These are phyloP conservation scores for Vigna radiata DNA, from an alignment of 306 rosid genomes.

Conservation along the genomic window DNA sequence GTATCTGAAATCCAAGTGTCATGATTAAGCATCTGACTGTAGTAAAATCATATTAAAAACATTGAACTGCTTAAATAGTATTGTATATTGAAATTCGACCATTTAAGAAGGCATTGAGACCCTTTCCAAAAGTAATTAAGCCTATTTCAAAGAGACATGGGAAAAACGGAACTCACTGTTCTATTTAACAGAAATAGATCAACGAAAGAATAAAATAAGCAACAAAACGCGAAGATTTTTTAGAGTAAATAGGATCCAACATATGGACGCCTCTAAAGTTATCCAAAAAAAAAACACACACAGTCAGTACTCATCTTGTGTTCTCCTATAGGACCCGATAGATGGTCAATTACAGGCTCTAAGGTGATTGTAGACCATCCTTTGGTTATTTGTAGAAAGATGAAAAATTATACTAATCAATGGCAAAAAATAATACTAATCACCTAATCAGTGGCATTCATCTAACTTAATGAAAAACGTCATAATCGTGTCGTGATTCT, in stretches of 20 bases:
- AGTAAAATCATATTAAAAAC: no score
- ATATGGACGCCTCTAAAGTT: neutral
- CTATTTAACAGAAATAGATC: neutral
- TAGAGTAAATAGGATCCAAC: neutral
- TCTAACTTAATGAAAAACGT: neutral
- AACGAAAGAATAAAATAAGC: slow-evolving; percentile 1
- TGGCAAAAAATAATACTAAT: no score
- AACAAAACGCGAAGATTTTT: neutral
- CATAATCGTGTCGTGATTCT: slow-evolving; percentile 1
- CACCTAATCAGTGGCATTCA: neutral
- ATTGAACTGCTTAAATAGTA: neutral
- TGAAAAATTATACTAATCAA: neutral
- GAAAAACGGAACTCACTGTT: neutral
- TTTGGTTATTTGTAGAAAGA: slow-evolving; percentile 33
- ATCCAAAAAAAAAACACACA: neutral
- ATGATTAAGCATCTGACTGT: slow-evolving; percentile 28
- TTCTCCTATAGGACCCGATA: slow-evolving; percentile 10
- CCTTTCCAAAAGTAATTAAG: neutral
- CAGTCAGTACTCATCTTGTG: neutral
- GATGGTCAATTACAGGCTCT: slow-evolving; percentile 3
- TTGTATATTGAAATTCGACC: neutral
- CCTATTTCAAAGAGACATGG: slow-evolving; percentile 1
- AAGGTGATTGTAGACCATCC: neutral
- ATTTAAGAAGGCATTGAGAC: slow-evolving; percentile 7
- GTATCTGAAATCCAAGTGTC: slow-evolving; percentile 60